Evolutionary conservation across 208 protist genomes (phyloP), one percentile per base, ranked within the genome.

Genomic region (Entamoeba invadens): DNA sequence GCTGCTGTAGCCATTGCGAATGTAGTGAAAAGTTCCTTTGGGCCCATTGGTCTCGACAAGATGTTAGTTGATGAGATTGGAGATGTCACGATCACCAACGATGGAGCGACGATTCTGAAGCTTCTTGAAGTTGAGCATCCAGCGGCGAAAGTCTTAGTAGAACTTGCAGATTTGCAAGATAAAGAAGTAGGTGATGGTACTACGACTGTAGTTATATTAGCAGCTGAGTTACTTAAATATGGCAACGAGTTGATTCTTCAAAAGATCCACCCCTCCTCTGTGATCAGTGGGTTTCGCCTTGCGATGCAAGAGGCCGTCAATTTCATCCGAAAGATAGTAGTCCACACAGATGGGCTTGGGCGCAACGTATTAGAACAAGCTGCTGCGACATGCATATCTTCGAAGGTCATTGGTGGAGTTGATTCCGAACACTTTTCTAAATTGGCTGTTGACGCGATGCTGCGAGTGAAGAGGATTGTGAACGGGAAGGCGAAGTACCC

Each of bases 11-110:
- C 99, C 3, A 97, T 99, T 91, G 97, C 98, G 45, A 99, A 99
- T 95, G 98, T 99, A 93, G 97, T 99, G 45, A 99, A 99, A 96
- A 98, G 97, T n/a, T 99, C 98, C 14, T 97, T 99, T 35, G 99
- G 99, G 91, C 99, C 99, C 45, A 97, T 99, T 91, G 99, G 99
- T 3, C 97, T 99, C 18, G 99, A 99, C 96, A 99, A 99, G 96
- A 99, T 99, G 98, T 96, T 99, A 12, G 98, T 99, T 4, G 98
- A 99, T 93, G 98, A 99, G 93, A 96, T 99, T 94, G 99, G 99
- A 93, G 99, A 99, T 95, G 98, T 99, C 31, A 98, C 97, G 12
- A 98, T 99, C 92, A 99, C 98, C 46, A 99, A 99, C 96, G 99
- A 99, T 95, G 99, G 99, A 92, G 99, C 99, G n/a, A 98, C 97